These are phyloP conservation scores for Syncephalastrum monosporum DNA, from an alignment of 371 early-diverging fungal genomes.

Conservation along the genomic window DNA sequence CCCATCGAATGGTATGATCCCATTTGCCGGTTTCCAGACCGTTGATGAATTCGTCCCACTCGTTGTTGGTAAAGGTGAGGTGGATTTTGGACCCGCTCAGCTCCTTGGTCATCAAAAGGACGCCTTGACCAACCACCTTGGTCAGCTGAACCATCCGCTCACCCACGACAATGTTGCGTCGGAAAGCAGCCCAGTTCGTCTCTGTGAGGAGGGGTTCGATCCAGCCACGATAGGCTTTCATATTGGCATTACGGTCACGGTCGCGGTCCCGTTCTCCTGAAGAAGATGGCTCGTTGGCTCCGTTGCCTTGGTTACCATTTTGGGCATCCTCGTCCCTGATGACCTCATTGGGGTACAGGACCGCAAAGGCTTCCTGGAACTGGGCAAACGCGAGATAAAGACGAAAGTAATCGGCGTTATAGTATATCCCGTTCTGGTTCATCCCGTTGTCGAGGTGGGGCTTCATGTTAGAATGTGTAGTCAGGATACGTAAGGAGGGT, in stretches of 20 bases:
- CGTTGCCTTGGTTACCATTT: constrained; percentile 9
- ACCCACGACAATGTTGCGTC: constrained; percentile 49
- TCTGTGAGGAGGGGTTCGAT: constrained; percentile 42
- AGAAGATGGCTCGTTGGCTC: not conserved
- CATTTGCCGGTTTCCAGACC: constrained; percentile 35
- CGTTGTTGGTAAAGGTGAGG: constrained; percentile 48
- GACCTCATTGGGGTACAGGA: constrained; percentile 37
- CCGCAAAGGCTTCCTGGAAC: constrained; percentile 35
- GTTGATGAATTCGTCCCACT: constrained; percentile 48
- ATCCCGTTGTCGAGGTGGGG: constrained; percentile 50
- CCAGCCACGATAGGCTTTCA: constrained; percentile 52
- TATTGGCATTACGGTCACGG: constrained; percentile 37
- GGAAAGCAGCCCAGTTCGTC: constrained; percentile 52
- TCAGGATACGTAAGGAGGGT: constrained; percentile 33
- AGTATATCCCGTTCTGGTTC: constrained; percentile 54
- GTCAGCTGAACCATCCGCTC: constrained; percentile 47
- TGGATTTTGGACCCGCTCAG: constrained; percentile 49
- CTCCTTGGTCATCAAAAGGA: constrained; percentile 50
- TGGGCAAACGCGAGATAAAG: constrained; percentile 48
- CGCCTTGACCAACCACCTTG: constrained; percentile 42
- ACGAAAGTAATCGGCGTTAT: constrained; percentile 46
- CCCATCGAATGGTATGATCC: constrained; percentile 39
- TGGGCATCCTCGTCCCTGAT: constrained; percentile 4
- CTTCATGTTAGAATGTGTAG: constrained; percentile 41
- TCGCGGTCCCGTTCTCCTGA: constrained; percentile 29